Conservation (phyloP, 2,329 filamentous ascomycete genomes). For the Exophiala mesophila region DNA sequence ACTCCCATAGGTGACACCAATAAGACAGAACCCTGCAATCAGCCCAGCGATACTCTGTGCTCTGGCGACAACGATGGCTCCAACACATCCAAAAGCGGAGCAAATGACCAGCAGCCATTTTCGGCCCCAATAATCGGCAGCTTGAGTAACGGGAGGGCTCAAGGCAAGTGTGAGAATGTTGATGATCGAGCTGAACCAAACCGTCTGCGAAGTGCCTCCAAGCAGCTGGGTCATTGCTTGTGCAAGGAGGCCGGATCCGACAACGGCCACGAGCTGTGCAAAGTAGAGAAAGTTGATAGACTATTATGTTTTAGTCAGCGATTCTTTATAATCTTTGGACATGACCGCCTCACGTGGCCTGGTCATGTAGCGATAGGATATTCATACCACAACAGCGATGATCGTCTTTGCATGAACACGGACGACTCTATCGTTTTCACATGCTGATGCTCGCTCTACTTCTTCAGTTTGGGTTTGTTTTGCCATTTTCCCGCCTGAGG, state of each 20-base stretch:
- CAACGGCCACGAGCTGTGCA: not conserved
- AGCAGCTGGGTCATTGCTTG: not conserved
- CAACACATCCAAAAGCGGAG: conserved; percentile 8
- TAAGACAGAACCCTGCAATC: conserved; percentile 11
- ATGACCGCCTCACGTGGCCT: too few species aligned
- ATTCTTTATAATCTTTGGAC: too few species aligned
- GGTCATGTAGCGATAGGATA: too few species aligned
- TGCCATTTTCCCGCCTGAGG: too few species aligned
- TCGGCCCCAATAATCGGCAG: conserved; percentile 16
- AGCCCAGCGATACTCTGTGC: conserved; percentile 12
- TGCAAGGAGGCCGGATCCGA: not conserved
- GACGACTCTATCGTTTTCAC: too few species aligned
- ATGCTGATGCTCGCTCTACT: too few species aligned
- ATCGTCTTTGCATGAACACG: too few species aligned
- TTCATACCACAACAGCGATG: too few species aligned
- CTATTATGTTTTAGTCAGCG: not conserved
- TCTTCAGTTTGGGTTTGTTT: too few species aligned
- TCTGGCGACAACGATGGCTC: conserved; percentile 10
- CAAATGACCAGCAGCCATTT: conserved; percentile 11
- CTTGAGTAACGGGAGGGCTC: conserved; percentile 15
- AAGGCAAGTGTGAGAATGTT: conserved; percentile 14
- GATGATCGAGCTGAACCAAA: conserved; percentile 15
- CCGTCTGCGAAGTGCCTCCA: conserved; percentile 3
- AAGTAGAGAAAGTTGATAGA: conserved; percentile 1
- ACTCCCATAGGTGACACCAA: conserved; percentile 5